These are phyloP conservation scores for Aspergillus neoniger DNA, from an alignment of 2,329 filamentous ascomycete species.

Conservation along the genomic window DNA sequence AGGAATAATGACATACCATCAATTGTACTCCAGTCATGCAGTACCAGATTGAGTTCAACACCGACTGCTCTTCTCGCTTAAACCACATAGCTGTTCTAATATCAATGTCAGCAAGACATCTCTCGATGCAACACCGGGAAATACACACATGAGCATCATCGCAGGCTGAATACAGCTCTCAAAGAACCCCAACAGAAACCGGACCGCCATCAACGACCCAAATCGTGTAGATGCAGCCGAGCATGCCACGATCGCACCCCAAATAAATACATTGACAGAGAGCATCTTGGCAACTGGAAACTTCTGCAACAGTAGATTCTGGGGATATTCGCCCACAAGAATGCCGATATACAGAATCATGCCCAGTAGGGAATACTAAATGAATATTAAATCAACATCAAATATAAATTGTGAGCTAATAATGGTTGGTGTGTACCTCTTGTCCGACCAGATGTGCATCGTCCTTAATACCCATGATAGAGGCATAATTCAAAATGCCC, in stretches of 20 bases:
- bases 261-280: slow-evolving; percentile 52
- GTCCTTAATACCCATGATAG: slow-evolving; percentile 28
- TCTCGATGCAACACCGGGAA: too few relatives aligned
- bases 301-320: slow-evolving; percentile 51
- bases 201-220: slow-evolving; percentile 9
- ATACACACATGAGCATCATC: slow-evolving; percentile 52
- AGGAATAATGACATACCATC: slow-evolving; percentile 44
- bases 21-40: slow-evolving; percentile 69
- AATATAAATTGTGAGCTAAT: not conserved
- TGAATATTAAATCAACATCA: not conserved
- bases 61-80: slow-evolving; percentile 64
- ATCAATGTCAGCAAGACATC: slow-evolving; percentile 20
- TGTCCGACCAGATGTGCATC: slow-evolving; percentile 43
- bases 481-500: slow-evolving; percentile 24
- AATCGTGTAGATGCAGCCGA: slow-evolving; percentile 52
- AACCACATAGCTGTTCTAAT: slow-evolving; percentile 65
- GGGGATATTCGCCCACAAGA: slow-evolving; percentile 54
- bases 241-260: slow-evolving; percentile 51
- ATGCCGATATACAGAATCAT: slow-evolving; percentile 55
- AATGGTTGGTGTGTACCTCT: slow-evolving; percentile 34
- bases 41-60: slow-evolving; percentile 67
- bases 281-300: slow-evolving; percentile 54
- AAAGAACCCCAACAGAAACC: slow-evolving; percentile 15
- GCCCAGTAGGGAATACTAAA: slow-evolving; percentile 51
- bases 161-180: slow-evolving; percentile 6